A percentile compares a stretch with the other conserved stretches of the same genome.
phyloP scores from a whole-genome alignment of 1,284 basidiomycete genomes.

The Ceratobasidium sp. region DNA sequence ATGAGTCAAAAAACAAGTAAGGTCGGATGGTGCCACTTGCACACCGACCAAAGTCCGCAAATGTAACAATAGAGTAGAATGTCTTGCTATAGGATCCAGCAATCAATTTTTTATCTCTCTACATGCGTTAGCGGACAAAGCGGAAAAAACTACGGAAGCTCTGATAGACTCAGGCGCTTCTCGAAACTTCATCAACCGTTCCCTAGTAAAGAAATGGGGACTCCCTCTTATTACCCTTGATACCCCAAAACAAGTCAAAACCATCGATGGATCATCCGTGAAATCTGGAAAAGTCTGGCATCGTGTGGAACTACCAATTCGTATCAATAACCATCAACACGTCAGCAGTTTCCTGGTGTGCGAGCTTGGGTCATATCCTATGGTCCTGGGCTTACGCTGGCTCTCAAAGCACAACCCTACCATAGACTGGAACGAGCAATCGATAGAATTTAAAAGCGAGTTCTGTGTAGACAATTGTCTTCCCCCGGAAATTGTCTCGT shows the following conservation, averaged over 20 bases:
- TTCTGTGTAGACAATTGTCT: too few species aligned
- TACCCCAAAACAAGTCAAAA: background rate
- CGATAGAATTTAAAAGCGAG: too few species aligned
- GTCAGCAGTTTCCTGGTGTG: too few species aligned
- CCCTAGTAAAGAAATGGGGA: background rate
- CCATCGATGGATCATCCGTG: constrained; percentile 1
- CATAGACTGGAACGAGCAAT: too few species aligned
- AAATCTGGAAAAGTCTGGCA: constrained; percentile 4
- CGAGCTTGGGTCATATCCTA: too few species aligned
- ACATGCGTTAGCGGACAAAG: background rate
- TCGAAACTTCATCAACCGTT: constrained; percentile 3
- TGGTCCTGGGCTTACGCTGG: too few species aligned
- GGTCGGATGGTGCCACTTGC: background rate
- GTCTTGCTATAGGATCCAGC: background rate
- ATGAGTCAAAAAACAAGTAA: constrained; percentile 8
- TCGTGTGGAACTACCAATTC: background rate
- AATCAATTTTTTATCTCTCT: background rate
- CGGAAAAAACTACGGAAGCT: background rate
- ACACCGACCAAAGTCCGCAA: background rate
- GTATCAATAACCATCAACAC: too few species aligned
- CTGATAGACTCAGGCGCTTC: constrained; percentile 28
- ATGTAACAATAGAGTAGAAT: background rate
- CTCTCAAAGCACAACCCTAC: too few species aligned
- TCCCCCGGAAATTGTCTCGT: too few species aligned
- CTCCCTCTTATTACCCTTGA: background rate